Evolutionary conservation across 176 grass and related monocot genomes (phyloP).

Genomic region (Rhipidocladum racemiflorum): DNA sequence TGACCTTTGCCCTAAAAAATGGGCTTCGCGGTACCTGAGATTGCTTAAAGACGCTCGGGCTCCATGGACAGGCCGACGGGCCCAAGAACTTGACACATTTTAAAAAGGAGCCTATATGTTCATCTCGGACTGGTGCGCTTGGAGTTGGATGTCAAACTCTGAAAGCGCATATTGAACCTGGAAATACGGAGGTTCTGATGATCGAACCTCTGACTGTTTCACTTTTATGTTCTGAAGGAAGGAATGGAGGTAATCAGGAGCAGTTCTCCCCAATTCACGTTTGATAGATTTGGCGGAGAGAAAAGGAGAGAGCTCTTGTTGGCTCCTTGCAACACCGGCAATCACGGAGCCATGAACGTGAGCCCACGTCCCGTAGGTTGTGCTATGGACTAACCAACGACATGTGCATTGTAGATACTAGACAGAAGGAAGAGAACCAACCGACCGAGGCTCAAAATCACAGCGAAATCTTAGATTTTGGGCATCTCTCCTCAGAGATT

Average conservation of each 20-base stretch:
- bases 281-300: not conserved
- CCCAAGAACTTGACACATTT: not conserved
- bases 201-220: not conserved
- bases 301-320: not conserved
- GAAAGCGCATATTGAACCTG: not conserved
- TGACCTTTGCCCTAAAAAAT: not conserved
- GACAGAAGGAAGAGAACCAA: not conserved
- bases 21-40: not conserved
- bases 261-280: not conserved
- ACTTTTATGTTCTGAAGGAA: not conserved
- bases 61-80: not conserved
- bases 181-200: not conserved
- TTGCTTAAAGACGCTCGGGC: not conserved
- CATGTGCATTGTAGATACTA: not conserved
- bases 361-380: not conserved
- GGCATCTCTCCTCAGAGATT: too few species aligned
- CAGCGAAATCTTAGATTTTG: too few species aligned
- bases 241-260: not conserved
- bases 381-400: not conserved
- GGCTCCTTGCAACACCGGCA: not conserved
- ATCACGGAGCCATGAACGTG: constrained; percentile 31
- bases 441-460: too few species aligned
- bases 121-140: not conserved
- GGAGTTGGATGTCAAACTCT: not conserved
- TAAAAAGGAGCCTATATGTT: not conserved